phyloP scores from a whole-genome alignment of 1,284 basidiomycete species.

The Amylostereum areolatum region DNA sequence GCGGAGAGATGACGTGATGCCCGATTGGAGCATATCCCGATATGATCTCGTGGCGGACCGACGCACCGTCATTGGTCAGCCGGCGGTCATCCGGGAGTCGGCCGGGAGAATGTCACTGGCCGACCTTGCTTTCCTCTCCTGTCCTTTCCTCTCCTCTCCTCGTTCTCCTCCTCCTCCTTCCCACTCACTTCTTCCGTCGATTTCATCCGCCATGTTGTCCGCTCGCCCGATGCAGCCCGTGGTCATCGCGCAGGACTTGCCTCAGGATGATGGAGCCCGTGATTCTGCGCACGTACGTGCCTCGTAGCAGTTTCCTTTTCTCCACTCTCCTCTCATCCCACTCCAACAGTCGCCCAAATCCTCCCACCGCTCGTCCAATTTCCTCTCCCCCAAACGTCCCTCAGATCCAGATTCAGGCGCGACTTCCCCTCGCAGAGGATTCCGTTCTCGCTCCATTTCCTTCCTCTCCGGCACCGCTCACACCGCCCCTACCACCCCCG shows the following conservation, averaged over 20 bases:
- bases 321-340: slow-evolving; percentile 8
- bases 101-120: too few species aligned
- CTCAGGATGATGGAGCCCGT: neutral
- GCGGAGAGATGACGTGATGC: too few species aligned
- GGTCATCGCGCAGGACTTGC: slow-evolving; percentile 11
- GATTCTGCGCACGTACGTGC: slow-evolving; percentile 14
- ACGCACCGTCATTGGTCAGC: too few species aligned
- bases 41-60: too few species aligned
- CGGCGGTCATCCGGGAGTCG: too few species aligned
- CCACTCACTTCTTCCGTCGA: slow-evolving; percentile 3
- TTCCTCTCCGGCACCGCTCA: slow-evolving; percentile 7
- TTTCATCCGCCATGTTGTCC: slow-evolving; percentile 33
- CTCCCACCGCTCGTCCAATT: slow-evolving; percentile 8
- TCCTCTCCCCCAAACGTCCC: slow-evolving; percentile 4
- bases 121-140: neutral
- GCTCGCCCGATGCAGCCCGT: slow-evolving; percentile 33
- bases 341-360: slow-evolving; percentile 3
- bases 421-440: neutral
- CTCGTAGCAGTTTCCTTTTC: slow-evolving; percentile 11
- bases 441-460: slow-evolving; percentile 8
- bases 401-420: neutral
- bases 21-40: too few species aligned
- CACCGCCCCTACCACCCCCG: slow-evolving; percentile 15
- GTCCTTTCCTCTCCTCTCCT: neutral
- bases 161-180: slow-evolving; percentile 12